Evolutionary conservation across 2,329 filamentous ascomycete genomes (phyloP).

Genomic region (Remersonia thermophila): DNA sequence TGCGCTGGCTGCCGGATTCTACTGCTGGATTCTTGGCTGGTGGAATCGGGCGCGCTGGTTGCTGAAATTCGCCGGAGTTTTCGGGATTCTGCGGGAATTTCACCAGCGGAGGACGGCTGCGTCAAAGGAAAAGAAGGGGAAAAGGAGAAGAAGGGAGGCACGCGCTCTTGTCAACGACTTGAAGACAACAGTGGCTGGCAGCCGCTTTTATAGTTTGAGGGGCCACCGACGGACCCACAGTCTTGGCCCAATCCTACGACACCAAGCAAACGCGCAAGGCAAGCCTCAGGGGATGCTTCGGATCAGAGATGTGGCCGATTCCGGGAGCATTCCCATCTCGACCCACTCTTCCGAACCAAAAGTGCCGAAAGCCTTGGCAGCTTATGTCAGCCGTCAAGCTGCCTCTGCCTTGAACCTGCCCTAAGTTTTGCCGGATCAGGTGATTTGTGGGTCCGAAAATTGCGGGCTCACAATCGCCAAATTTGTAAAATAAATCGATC

Average conservation of each 20-base stretch:
- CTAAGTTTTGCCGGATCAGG: constrained; percentile 13
- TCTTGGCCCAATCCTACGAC: too few relatives aligned
- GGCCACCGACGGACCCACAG: constrained; percentile 6
- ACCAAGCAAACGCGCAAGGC: constrained; percentile 1
- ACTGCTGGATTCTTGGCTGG: background rate
- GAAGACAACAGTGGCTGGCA: constrained; percentile 7
- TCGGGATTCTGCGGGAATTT: background rate
- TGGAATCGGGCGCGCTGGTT: background rate
- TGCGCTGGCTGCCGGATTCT: too few relatives aligned
- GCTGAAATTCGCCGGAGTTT: background rate
- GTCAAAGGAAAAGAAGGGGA: constrained; percentile 8
- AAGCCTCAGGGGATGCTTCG: background rate
- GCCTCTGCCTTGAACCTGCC: constrained; percentile 13
- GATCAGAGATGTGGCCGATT: constrained; percentile 4
- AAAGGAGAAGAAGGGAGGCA: constrained; percentile 7
- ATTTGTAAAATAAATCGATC: constrained; percentile 17
- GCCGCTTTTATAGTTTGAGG: constrained; percentile 13
- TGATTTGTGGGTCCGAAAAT: constrained; percentile 15
- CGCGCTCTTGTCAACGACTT: constrained; percentile 11
- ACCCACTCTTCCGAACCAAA: background rate
- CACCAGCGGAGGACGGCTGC: constrained; percentile 2
- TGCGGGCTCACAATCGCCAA: constrained; percentile 15
- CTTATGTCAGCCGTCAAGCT: constrained; percentile 16
- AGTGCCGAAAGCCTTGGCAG: too few relatives aligned
- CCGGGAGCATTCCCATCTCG: constrained; percentile 1